Evolutionary conservation across 768 basidiomycete species (phyloP), one percentile per base, ranked within the genome.

Genomic region (Naganishia friedmannii): DNA sequence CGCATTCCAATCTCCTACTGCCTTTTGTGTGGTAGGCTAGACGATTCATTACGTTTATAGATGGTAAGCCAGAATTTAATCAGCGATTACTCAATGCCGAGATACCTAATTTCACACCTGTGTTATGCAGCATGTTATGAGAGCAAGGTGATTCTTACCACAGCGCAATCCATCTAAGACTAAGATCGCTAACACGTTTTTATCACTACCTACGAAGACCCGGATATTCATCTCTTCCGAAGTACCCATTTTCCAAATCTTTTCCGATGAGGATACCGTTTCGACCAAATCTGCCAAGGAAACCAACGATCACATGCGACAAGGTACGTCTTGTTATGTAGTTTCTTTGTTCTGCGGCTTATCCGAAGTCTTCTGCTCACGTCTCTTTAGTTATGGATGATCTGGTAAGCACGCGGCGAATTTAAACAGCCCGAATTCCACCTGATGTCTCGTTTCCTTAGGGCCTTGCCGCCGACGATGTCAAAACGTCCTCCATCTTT

Each of bases 41-140:
- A 74, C 84, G 96, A 72, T 98, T 99, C 79, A 99, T 99, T 77
- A 94, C 94, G 0, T 97, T 98, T 79, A 89, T 99, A 75, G 96
- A 99, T 83, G 90, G 90, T 87, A 66, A 51, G 48, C 48, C 1
- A 21, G 3, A 26, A 21, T 23, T 3, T 8, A 21, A 21, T 51
- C 1, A 7, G 6, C 19, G n/a, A 51, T 3, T 51, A 8, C 17
- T 8, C 21, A 15, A 21, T 46, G 17, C 45, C 21, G 15, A 46
- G 21, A 15, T 3, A 46, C 17, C 23, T 51, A 12, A 51, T 21
- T n/a, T 54, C 9, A 28, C 60, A 42, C 46, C 34, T 21, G 3
- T 73, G 53, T 37, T 68, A 66, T 53, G n/a, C 57, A 90, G 91
- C 93, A 28, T 94, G 92, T 77, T 95, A 95, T 75, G 93, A 95